A percentile compares a stretch with the other conserved stretches of the same genome.
phyloP scores from a whole-genome alignment of 1,284 basidiomycete species.

The Volvariella volvacea region DNA sequence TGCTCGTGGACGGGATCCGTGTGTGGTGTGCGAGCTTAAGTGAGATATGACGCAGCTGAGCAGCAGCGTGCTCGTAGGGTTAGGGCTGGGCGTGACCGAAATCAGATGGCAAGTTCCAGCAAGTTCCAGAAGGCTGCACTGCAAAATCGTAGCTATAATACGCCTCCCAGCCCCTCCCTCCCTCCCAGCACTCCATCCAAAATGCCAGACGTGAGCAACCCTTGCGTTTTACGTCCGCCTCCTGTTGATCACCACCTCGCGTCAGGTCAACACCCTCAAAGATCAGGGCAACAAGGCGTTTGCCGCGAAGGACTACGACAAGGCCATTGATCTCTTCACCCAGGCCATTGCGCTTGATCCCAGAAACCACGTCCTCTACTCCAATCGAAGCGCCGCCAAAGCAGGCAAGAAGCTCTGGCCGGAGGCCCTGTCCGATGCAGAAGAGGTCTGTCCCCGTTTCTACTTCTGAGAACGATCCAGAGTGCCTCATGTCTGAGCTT shows the following conservation, averaged over 20 bases:
- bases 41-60: background rate
- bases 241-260: background rate
- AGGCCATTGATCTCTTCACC: slow-evolving; percentile 82
- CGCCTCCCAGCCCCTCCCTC: background rate
- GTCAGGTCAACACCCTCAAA: slow-evolving; percentile 65
- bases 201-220: slow-evolving; percentile 30
- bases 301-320: slow-evolving; percentile 87
- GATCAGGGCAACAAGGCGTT: slow-evolving; percentile 96
- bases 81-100: slow-evolving; percentile 9
- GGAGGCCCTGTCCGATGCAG: slow-evolving; percentile 83
- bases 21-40: too few relatives aligned
- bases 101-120: slow-evolving; percentile 12
- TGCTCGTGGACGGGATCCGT: too few relatives aligned
- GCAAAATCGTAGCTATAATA: slow-evolving; percentile 18
- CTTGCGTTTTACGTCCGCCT: background rate
- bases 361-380: slow-evolving; percentile 85
- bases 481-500: too few relatives aligned
- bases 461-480: too few relatives aligned
- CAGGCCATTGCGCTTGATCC: slow-evolving; percentile 84
- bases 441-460: slow-evolving; percentile 58
- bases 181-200: background rate
- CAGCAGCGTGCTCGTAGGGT: slow-evolving; percentile 6
- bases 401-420: slow-evolving; percentile 77
- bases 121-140: slow-evolving; percentile 23
- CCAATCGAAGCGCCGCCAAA: slow-evolving; percentile 89